Base-by-base conservation (phyloP, 768 basidiomycete genomes). In the Hygrophoropsis aurantiaca region DNA sequence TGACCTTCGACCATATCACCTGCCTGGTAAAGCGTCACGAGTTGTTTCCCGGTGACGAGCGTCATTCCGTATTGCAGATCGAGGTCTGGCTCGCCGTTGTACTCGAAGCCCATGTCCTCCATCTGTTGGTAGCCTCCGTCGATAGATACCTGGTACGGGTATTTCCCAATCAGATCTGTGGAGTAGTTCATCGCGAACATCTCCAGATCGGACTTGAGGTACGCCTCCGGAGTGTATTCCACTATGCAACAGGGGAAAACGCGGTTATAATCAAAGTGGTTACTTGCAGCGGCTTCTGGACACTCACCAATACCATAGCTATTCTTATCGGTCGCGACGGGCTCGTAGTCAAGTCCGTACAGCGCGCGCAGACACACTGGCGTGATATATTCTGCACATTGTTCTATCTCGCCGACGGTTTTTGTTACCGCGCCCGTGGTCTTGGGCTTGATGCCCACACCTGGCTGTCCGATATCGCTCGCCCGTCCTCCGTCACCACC, bases 51-150 rank as follows among this genome's bases (percentile, higher is more conserved):
- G 3, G 69, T 70, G 11, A 73, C 70, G 25, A 82, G 67, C 6
- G 67, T 61, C 79, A 83, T 75, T 13, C 70, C 72, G 46, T 79
- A 81, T 61, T 82, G 62, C 8, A 84, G 67, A 60, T 83, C 81
- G 15, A 84, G 69, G 51, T 80, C 69, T 18, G 78, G 76, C 57
- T 84, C 81, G 40, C 74, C 80, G 51, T 78, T 79, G 55, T 68
- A 68, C 16, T 65, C 54, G 53, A 80, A 78, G 37, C 73, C 67
- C 51, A 64, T 58, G 32, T 69, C 33, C 2, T 45, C 47, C 4
- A 71, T 73, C 56, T 81, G 79, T 5, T 71, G 65, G 25, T 74
- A 65, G 19, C 73, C 74, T 39, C 74, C 74, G 32, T 73, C 74
- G 24, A 61, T 51, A 26, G 48, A 41, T 18, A 40, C 16, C 1